phyloP scores from a whole-genome alignment of 352 stramenopile genomes.

The Lagenidium giganteum region DNA sequence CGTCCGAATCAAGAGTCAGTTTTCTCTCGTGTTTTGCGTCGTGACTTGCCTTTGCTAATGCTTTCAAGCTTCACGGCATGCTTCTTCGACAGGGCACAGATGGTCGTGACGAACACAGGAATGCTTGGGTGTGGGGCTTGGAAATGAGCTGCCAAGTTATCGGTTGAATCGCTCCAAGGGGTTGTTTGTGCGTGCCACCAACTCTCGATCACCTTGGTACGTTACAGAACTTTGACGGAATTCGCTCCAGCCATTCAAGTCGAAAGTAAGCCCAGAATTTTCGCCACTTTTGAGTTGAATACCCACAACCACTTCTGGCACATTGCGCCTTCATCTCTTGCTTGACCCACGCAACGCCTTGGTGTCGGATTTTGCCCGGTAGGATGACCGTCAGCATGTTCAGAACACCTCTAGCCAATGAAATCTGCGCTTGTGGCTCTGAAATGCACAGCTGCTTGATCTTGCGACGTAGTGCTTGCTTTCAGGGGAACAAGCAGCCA shows the following conservation, averaged over 20 bases:
- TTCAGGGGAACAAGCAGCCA: slow-evolving; percentile 17
- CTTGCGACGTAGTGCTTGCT: slow-evolving; percentile 9
- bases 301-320: not conserved
- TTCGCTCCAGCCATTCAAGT: not conserved
- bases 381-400: slow-evolving; percentile 10
- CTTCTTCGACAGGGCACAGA: too few relatives aligned
- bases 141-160: slow-evolving; percentile 5
- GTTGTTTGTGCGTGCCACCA: slow-evolving; percentile 7
- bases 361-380: not conserved
- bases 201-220: too few relatives aligned
- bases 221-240: not conserved
- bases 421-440: not conserved
- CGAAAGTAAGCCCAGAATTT: slow-evolving; percentile 8
- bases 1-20: too few relatives aligned
- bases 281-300: not conserved
- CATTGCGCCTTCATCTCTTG: not conserved
- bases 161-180: slow-evolving; percentile 8
- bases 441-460: slow-evolving; percentile 7
- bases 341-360: slow-evolving; percentile 1
- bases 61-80: too few relatives aligned
- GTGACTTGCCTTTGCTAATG: too few relatives aligned
- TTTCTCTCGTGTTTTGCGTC: too few relatives aligned
- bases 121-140: not conserved
- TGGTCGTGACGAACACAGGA: not conserved
- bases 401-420: slow-evolving; percentile 5